Base-by-base conservation (phyloP, 352 stramenopile genomes). In the Blastocystis sp. region DNA sequence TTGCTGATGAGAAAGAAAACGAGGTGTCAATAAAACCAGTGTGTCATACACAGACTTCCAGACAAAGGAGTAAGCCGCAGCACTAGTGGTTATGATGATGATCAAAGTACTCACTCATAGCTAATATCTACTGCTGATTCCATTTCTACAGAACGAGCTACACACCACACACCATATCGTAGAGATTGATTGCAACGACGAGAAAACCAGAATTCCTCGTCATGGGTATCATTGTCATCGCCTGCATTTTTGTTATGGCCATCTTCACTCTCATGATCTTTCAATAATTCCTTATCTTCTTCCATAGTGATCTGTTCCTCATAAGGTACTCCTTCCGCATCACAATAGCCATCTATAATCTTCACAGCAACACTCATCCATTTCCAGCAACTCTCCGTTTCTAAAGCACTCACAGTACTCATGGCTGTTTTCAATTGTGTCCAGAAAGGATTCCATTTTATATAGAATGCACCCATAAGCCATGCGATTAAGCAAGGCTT, bases 381-480 rank as follows among this genome's bases (percentile, higher is more conserved):
- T 1, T 23, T 18, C 73, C 73, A 84, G 18, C 59, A 20, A 18
- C 7, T 18, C 39, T 64, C 54, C 18, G 73, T 23, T 11, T 84
- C 29, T 11, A 64, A 39, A 2, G 15, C 9, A 20, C 53, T 18
- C 6, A 84, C 15, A 3, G 50, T 26, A 18, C 68, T 34, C 20
- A 84, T 6, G 20, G 43, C 26, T 11, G 47, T 23, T 6, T 29
- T n/a, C 45, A 47, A 15, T 1, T 63, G 50, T 45, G 64, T 84
- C 73, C 73, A 84, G 11, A 84, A 39, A 26, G 73, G 73, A 2
- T 50, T 69, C 73, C 73, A 84, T 29, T 84, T 84, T 37, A 84
- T 45, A 4, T 59, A 9, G 37, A 69, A 66, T 18, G 20, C 5
- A 2, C 73, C 73, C 15, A 84, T 34, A 2, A 84, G 34, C 20